Conservation (phyloP, 768 basidiomycete genomes). For the Albatrellus ellisii region DNA sequence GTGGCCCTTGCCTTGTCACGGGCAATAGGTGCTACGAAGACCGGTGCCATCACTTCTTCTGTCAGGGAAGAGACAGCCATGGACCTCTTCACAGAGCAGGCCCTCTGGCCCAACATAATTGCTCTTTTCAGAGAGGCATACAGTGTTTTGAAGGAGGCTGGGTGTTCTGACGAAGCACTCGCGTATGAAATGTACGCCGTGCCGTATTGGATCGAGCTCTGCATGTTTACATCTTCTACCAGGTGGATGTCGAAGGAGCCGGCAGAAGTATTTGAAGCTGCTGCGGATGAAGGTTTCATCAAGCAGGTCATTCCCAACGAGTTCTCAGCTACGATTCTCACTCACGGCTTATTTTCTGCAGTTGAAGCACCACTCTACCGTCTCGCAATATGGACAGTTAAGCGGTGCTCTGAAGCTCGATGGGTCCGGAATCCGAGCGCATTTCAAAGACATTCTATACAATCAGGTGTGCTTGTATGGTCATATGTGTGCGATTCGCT, state of each 20-base stretch:
- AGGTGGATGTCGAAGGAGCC: conserved; percentile 70
- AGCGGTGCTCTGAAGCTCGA: conserved; percentile 44
- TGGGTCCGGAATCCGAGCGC: conserved; percentile 31
- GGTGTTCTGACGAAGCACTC: conserved; percentile 52
- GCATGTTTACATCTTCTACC: not conserved
- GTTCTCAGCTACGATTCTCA: too few relatives aligned
- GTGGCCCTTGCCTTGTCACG: conserved; percentile 40
- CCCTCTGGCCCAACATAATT: conserved; percentile 56
- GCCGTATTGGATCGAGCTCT: not conserved
- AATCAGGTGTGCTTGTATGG: conserved; percentile 31
- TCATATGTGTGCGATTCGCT: not conserved
- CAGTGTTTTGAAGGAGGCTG: conserved; percentile 46
- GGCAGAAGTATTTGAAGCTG: conserved; percentile 54
- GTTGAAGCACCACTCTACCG: conserved; percentile 47
- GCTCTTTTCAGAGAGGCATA: conserved; percentile 51
- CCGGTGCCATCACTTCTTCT: conserved; percentile 50
- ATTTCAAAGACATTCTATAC: conserved; percentile 46
- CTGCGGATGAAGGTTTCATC: conserved; percentile 55
- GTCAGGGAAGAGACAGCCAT: conserved; percentile 50
- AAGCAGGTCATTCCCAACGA: conserved; percentile 29
- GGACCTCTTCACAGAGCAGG: conserved; percentile 55
- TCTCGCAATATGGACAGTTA: conserved; percentile 52
- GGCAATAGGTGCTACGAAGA: conserved; percentile 48
- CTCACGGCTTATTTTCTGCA: conserved; percentile 18
- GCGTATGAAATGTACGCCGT: conserved; percentile 48